Evolutionary conservation across 495 filamentous ascomycete genomes (phyloP).

Genomic region (Neurospora sp.): DNA sequence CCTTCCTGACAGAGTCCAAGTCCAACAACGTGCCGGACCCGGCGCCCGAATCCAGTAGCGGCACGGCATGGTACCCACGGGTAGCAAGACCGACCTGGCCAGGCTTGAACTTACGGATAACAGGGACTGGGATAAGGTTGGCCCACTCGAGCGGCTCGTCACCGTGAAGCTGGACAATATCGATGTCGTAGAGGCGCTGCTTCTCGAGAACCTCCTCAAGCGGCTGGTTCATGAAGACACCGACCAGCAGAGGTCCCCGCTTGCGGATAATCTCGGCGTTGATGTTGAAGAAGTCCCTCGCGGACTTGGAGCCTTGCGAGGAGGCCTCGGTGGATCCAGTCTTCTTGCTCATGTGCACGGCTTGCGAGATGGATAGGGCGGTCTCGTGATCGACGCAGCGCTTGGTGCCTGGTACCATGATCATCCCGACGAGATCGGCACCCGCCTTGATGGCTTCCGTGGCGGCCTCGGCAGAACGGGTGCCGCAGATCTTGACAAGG

Average conservation of each 20-base stretch:
- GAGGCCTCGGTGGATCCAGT: conserved; percentile 10
- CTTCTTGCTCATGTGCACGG: conserved; percentile 44
- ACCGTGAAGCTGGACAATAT: conserved; percentile 88
- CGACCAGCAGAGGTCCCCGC: conserved; percentile 67
- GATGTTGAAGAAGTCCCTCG: conserved; percentile 37
- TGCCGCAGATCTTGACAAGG: conserved; percentile 96
- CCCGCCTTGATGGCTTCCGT: conserved; percentile 73
- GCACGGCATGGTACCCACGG: conserved; percentile 71
- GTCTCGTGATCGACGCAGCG: conserved; percentile 67
- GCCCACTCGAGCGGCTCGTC: conserved; percentile 90
- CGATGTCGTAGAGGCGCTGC: conserved; percentile 67
- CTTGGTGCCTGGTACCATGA: conserved; percentile 70
- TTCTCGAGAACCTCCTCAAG: conserved; percentile 67
- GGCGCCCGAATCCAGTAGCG: conserved; percentile 74
- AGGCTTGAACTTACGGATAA: conserved; percentile 73
- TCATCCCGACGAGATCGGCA: conserved; percentile 88
- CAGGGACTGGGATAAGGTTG: conserved; percentile 72
- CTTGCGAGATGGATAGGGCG: conserved; percentile 68
- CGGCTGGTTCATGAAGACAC: conserved; percentile 89
- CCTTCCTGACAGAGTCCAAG: conserved; percentile 48
- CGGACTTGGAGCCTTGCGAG: conserved; percentile 5
- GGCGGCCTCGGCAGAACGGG: conserved; percentile 72
- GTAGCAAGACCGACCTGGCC: conserved; percentile 57
- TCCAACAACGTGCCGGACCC: conserved; percentile 75
- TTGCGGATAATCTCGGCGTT: conserved; percentile 26